These are phyloP conservation scores for Sclerotinia spermophila DNA, from an alignment of 2,329 filamentous ascomycete genomes.

Conservation along the genomic window DNA sequence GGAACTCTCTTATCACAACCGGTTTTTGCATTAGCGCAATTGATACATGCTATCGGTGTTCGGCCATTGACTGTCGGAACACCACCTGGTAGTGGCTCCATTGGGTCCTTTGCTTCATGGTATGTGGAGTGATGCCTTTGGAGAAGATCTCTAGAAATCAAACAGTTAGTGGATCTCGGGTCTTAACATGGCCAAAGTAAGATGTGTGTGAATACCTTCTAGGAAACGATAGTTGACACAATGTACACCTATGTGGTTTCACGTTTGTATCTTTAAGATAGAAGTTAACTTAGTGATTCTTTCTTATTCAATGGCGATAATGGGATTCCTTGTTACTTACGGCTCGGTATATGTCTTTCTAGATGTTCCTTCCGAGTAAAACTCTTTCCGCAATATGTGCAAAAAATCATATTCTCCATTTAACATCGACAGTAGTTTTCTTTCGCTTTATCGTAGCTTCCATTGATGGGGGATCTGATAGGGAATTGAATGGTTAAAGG, in stretches of 20 bases:
- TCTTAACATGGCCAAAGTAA: neutral
- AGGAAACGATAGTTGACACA: conserved; percentile 49
- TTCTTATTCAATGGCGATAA: neutral
- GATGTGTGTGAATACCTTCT: conserved; percentile 42
- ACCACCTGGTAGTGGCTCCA: conserved; percentile 44
- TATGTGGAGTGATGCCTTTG: conserved; percentile 51
- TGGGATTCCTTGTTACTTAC: conserved; percentile 39
- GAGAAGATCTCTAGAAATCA: conserved; percentile 44
- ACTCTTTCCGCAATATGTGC: conserved; percentile 52
- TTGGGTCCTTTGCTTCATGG: conserved; percentile 47
- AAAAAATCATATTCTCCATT: conserved; percentile 43
- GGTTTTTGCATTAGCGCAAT: conserved; percentile 50
- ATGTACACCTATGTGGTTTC: conserved; percentile 49
- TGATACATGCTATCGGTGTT: conserved; percentile 48
- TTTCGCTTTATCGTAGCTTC: conserved; percentile 7
- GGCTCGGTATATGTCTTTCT: conserved; percentile 52
- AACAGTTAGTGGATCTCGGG: conserved; percentile 31
- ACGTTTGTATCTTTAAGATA: conserved; percentile 49
- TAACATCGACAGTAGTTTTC: neutral
- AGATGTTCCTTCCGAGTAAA: conserved; percentile 56
- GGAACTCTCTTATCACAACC: conserved; percentile 50
- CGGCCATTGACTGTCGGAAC: conserved; percentile 42
- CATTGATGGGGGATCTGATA: conserved; percentile 16
- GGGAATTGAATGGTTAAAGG: neutral
- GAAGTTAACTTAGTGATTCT: neutral